Percentiles rank a stretch among this genome's conserved stretches.
These are phyloP conservation scores for Gyrodon lividus DNA, from an alignment of 768 basidiomycete genomes.

Conservation along the genomic window DNA sequence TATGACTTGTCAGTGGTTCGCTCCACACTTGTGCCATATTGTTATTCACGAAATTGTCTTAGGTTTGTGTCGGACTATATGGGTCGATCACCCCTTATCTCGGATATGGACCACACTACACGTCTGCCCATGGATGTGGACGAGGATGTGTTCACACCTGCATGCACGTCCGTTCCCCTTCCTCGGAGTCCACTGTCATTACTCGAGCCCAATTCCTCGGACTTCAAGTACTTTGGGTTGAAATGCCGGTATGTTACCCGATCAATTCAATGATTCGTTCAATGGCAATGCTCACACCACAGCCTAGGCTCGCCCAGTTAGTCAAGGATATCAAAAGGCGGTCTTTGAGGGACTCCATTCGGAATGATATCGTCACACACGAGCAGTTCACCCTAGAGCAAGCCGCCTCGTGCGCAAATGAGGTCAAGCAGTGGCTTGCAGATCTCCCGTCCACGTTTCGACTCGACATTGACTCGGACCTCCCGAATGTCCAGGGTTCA, in stretches of 20 bases:
- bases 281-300: conserved; percentile 3
- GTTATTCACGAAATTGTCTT: conserved; percentile 15
- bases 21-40: background rate
- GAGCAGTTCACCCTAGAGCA: conserved; percentile 55
- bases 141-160: conserved; percentile 49
- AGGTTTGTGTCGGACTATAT: conserved; percentile 73
- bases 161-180: conserved; percentile 44
- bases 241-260: conserved; percentile 54
- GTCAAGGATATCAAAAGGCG: conserved; percentile 61
- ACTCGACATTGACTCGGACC: conserved; percentile 39
- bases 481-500: conserved; percentile 12
- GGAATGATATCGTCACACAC: conserved; percentile 25
- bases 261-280: background rate
- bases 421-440: conserved; percentile 52
- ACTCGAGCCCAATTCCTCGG: conserved; percentile 30
- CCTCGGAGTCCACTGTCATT: conserved; percentile 30
- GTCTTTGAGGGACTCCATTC: conserved; percentile 40
- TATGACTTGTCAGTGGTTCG: conserved; percentile 67
- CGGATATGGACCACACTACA: conserved; percentile 53
- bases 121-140: conserved; percentile 57
- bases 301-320: conserved; percentile 55
- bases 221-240: conserved; percentile 49
- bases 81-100: conserved; percentile 60
- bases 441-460: conserved; percentile 52
- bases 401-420: conserved; percentile 55